phyloP scores from a whole-genome alignment of 2,329 filamentous ascomycete genomes.

The Nigrospora sphaerica region DNA sequence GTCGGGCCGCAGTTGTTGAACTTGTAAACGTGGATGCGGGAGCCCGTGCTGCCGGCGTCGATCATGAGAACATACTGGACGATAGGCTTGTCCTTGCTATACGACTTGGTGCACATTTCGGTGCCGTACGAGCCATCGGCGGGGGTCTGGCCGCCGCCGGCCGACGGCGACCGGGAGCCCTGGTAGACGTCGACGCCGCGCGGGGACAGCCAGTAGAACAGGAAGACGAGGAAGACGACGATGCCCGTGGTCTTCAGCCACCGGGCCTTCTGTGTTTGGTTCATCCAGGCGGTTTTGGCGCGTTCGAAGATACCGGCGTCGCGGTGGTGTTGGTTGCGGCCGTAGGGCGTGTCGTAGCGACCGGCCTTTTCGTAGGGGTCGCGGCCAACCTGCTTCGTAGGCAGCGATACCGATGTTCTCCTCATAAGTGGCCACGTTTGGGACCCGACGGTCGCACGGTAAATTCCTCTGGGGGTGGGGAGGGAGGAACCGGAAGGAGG shows the following conservation, averaged over 20 bases:
- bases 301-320: constrained; percentile 43
- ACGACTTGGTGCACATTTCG: constrained; percentile 73
- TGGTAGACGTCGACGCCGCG: constrained; percentile 48
- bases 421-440: constrained; percentile 37
- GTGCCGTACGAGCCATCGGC: constrained; percentile 59
- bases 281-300: constrained; percentile 52
- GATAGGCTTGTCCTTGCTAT: constrained; percentile 82
- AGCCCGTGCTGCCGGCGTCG: constrained; percentile 95
- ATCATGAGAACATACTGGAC: constrained; percentile 99
- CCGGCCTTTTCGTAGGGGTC: constrained; percentile 60
- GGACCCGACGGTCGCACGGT: too few relatives aligned
- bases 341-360: constrained; percentile 42
- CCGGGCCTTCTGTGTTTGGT: constrained; percentile 57
- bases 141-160: constrained; percentile 41
- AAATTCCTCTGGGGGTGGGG: too few relatives aligned
- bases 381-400: constrained; percentile 51
- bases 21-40: constrained; percentile 95
- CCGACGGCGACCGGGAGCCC: constrained; percentile 26
- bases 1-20: constrained; percentile 98
- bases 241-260: constrained; percentile 61
- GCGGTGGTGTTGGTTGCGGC: constrained; percentile 21
- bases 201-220: constrained; percentile 59
- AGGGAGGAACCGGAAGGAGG: too few relatives aligned
- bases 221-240: constrained; percentile 49
- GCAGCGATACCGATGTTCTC: constrained; percentile 58